A percentile compares a stretch with the other conserved stretches of the same genome.
phyloP scores from a whole-genome alignment of 495 filamentous ascomycete species.

The Evernia prunastri region DNA sequence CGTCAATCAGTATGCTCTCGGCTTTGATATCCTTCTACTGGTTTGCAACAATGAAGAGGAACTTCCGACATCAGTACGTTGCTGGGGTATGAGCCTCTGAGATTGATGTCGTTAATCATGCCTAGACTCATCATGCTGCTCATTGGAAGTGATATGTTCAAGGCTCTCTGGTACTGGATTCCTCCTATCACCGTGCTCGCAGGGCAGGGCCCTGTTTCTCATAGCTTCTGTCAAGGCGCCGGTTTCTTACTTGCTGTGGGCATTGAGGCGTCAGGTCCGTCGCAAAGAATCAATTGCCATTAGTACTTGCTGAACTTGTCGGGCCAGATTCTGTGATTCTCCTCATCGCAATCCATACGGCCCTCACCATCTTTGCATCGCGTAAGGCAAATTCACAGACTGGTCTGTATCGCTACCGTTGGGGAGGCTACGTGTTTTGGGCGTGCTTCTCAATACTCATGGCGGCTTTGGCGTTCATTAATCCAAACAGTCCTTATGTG shows the following conservation, averaged over 20 bases:
- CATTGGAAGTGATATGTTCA: constrained; percentile 62
- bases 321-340: constrained; percentile 57
- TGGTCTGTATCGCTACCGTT: constrained; percentile 62
- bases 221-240: constrained; percentile 57
- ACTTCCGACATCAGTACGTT: constrained; percentile 65
- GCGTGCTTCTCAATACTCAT: constrained; percentile 50
- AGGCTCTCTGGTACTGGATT: constrained; percentile 58
- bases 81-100: background rate
- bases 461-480: constrained; percentile 58
- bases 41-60: constrained; percentile 67
- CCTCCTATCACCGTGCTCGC: constrained; percentile 49
- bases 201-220: constrained; percentile 37
- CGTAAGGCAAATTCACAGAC: constrained; percentile 38
- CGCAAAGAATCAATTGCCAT: background rate
- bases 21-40: constrained; percentile 55
- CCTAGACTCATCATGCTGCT: constrained; percentile 62
- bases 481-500: constrained; percentile 45
- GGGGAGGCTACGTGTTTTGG: constrained; percentile 48
- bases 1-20: constrained; percentile 47
- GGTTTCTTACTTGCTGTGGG: constrained; percentile 60
- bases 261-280: constrained; percentile 56
- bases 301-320: constrained; percentile 1
- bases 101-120: constrained; percentile 17
- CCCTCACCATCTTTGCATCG: constrained; percentile 59
- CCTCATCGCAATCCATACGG: constrained; percentile 64